These are phyloP conservation scores for Fonsecaea pugnacius DNA, from an alignment of 2,329 filamentous ascomycete genomes.

Conservation along the genomic window DNA sequence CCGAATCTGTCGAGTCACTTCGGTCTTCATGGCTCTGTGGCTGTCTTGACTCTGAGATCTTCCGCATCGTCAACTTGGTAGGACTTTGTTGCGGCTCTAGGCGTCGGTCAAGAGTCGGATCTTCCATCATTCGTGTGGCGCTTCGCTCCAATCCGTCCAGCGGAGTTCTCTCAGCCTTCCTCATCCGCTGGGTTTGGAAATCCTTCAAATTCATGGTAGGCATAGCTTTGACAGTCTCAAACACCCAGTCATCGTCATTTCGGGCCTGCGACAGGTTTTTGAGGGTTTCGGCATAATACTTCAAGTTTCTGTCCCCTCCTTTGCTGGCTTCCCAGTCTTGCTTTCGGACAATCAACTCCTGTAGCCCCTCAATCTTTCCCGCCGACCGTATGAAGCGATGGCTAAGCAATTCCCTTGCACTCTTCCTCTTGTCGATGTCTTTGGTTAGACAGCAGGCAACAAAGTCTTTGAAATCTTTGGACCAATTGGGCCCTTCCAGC, in stretches of 20 bases:
- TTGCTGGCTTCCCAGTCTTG: conserved; percentile 80
- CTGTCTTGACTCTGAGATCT: conserved; percentile 21
- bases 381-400: conserved; percentile 87
- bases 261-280: conserved; percentile 68
- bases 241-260: conserved; percentile 88
- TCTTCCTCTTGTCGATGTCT: conserved; percentile 80
- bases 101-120: conserved; percentile 44
- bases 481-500: conserved; percentile 79
- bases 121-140: conserved; percentile 47
- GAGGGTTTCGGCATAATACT: conserved; percentile 93
- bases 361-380: conserved; percentile 83
- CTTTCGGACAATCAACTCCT: conserved; percentile 80
- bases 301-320: conserved; percentile 70
- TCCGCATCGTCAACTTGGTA: conserved; percentile 31
- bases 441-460: conserved; percentile 88
- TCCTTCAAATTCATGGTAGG: conserved; percentile 64
- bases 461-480: conserved; percentile 92
- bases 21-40: conserved; percentile 15
- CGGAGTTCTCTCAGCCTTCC: conserved; percentile 51
- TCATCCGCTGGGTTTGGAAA: conserved; percentile 52
- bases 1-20: conserved; percentile 41
- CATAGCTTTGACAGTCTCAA: conserved; percentile 81
- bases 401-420: conserved; percentile 82
- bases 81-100: conserved; percentile 32
- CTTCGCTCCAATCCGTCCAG: conserved; percentile 44